These are phyloP conservation scores for Crucihimalaya himalaica DNA, from an alignment of 345 rosid species.

Conservation along the genomic window DNA sequence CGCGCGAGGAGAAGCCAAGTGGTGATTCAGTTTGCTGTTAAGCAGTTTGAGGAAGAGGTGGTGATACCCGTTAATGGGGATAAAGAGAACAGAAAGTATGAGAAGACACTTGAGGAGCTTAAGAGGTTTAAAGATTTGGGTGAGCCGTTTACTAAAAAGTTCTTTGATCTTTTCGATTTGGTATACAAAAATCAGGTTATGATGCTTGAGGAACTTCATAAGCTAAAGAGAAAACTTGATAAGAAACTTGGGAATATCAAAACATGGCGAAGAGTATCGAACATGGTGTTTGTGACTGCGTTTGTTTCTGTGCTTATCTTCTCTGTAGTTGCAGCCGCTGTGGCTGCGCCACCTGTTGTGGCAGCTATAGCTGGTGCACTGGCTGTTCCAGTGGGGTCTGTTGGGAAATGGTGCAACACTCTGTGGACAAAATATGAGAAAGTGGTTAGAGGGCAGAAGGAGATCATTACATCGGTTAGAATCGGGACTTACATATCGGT, in stretches of 20 bases:
- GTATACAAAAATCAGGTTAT: constrained; percentile 55
- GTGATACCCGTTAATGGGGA: constrained; percentile 33
- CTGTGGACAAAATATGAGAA: constrained; percentile 67
- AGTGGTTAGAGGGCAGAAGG: constrained; percentile 58
- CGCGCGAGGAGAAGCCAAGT: constrained; percentile 70
- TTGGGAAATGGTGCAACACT: constrained; percentile 77
- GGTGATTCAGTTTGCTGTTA: constrained; percentile 64
- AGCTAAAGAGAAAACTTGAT: constrained; percentile 58
- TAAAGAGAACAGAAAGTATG: constrained; percentile 41
- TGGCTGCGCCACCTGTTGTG: constrained; percentile 74
- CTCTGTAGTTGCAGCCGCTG: constrained; percentile 88
- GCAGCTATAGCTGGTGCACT: constrained; percentile 72
- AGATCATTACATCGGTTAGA: constrained; percentile 48
- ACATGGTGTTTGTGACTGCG: constrained; percentile 68
- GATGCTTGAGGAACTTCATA: constrained; percentile 55
- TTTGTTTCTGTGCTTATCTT: constrained; percentile 73
- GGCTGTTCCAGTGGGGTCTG: constrained; percentile 64
- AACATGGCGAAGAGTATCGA: constrained; percentile 76
- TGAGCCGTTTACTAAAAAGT: constrained; percentile 72
- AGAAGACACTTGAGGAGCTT: constrained; percentile 68
- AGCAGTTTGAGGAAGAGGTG: constrained; percentile 58
- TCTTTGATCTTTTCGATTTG: constrained; percentile 51
- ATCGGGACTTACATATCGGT: constrained; percentile 55
- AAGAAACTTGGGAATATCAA: constrained; percentile 62
- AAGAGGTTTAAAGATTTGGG: constrained; percentile 62